Conservation (phyloP, 306 rosid genomes). For the Adenanthera pavonina region DNA sequence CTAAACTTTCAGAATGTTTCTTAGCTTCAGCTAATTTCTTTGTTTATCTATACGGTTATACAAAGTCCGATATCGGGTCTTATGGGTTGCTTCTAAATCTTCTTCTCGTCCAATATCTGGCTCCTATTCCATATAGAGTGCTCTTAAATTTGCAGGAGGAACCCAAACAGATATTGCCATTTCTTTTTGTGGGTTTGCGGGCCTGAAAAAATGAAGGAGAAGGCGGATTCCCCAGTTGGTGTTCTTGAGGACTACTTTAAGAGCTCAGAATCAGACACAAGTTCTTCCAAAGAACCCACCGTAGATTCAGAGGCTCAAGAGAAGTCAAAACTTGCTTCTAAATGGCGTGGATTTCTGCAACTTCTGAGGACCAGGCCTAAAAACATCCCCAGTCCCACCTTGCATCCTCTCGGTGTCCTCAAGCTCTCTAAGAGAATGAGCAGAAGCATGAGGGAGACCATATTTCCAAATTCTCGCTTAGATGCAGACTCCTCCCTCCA, state of each 20-base stretch:
- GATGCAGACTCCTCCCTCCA: constrained; percentile 46
- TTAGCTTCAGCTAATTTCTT: not conserved
- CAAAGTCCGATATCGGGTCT: not conserved
- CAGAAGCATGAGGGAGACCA: constrained; percentile 62
- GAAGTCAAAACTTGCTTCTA: constrained; percentile 45
- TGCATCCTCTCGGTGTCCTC: constrained; percentile 59
- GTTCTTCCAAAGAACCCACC: constrained; percentile 56
- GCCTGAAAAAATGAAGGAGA: constrained; percentile 54
- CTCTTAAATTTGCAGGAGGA: constrained; percentile 13
- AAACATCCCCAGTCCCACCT: constrained; percentile 40
- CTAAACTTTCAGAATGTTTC: not conserved
- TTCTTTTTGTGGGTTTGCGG: not conserved
- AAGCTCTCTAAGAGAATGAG: constrained; percentile 71
- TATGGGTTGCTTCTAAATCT: constrained; percentile 5
- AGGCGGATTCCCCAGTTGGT: constrained; percentile 68
- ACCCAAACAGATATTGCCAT: not conserved
- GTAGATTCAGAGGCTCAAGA: constrained; percentile 33
- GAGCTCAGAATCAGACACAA: constrained; percentile 72
- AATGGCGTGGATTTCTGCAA: constrained; percentile 59
- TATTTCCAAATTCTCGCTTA: constrained; percentile 42
- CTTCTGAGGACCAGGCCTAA: constrained; percentile 55
- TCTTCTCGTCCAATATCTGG: not conserved
- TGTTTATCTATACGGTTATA: not conserved
- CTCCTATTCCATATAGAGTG: not conserved
- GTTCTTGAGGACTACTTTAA: constrained; percentile 75